Evolutionary conservation across 345 rosid genomes (phyloP).

Genomic region (Eucalyptus melliodora): DNA sequence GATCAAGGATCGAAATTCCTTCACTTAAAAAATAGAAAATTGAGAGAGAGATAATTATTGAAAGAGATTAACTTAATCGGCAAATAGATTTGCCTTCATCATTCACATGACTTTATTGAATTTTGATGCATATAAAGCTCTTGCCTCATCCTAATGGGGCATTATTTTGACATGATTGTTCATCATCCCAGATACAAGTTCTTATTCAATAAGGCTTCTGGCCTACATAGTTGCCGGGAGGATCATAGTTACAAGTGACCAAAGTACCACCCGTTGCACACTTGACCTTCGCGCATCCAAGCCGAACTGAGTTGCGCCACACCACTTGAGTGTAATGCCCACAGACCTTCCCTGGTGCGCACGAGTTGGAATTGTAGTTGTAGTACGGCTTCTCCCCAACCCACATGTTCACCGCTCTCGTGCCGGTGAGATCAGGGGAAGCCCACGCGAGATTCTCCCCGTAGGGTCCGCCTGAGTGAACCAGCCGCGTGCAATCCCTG

Average conservation of each 20-base stretch:
- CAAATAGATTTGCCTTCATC: background rate
- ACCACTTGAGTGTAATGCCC: constrained; percentile 10
- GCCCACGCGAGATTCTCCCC: background rate
- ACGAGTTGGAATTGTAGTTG: background rate
- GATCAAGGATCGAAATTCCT: background rate
- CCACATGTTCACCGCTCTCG: background rate
- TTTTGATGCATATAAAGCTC: background rate
- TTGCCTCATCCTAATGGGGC: background rate
- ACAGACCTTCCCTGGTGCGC: background rate
- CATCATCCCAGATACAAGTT: background rate
- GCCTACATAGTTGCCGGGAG: background rate
- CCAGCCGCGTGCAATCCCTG: constrained; percentile 9
- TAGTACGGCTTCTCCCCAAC: background rate
- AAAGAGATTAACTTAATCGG: background rate
- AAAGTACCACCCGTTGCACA: background rate
- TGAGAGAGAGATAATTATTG: background rate
- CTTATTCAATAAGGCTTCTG: background rate
- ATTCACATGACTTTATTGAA: background rate
- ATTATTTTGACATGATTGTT: background rate
- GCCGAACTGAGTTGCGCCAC: background rate
- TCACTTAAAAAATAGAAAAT: background rate
- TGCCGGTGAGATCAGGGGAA: background rate
- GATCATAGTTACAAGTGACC: constrained; percentile 16
- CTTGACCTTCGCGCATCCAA: background rate
- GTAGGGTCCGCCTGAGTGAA: background rate